phyloP scores from a whole-genome alignment of 768 basidiomycete species.

The Melanogaster broomeanus region DNA sequence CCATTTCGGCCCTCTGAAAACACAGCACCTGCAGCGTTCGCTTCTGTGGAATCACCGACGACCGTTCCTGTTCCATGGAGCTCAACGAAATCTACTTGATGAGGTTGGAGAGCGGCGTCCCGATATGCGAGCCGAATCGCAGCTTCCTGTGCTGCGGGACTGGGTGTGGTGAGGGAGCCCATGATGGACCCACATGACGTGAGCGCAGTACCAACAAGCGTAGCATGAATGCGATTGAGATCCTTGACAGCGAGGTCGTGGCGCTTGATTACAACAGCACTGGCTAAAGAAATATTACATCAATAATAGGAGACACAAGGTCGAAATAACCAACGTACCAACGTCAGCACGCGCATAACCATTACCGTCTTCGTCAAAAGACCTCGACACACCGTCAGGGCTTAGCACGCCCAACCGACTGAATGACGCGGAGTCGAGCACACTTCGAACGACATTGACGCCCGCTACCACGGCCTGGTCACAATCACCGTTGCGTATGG shows the following conservation, averaged over 20 bases:
- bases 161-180: slow-evolving; percentile 40
- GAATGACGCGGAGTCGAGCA: slow-evolving; percentile 37
- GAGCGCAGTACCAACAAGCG: slow-evolving; percentile 43
- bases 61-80: slow-evolving; percentile 48
- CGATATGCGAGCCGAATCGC: slow-evolving; percentile 41
- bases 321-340: background rate
- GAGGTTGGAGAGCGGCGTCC: slow-evolving; percentile 30
- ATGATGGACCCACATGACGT: slow-evolving; percentile 36
- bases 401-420: slow-evolving; percentile 38
- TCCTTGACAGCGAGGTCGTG: slow-evolving; percentile 40
- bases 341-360: slow-evolving; percentile 31
- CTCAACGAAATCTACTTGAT: slow-evolving; percentile 46
- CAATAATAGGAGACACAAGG: background rate
- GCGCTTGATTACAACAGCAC: slow-evolving; percentile 42
- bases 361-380: slow-evolving; percentile 44
- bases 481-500: slow-evolving; percentile 41
- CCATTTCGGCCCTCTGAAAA: slow-evolving; percentile 29
- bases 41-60: slow-evolving; percentile 46
- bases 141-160: slow-evolving; percentile 36
- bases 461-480: slow-evolving; percentile 46
- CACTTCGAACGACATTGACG: slow-evolving; percentile 40
- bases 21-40: slow-evolving; percentile 41
- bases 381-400: slow-evolving; percentile 43
- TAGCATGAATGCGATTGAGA: slow-evolving; percentile 42
- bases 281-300: slow-evolving; percentile 14